phyloP scores from a whole-genome alignment of 345 rosid genomes.

The Boechera stricta region DNA sequence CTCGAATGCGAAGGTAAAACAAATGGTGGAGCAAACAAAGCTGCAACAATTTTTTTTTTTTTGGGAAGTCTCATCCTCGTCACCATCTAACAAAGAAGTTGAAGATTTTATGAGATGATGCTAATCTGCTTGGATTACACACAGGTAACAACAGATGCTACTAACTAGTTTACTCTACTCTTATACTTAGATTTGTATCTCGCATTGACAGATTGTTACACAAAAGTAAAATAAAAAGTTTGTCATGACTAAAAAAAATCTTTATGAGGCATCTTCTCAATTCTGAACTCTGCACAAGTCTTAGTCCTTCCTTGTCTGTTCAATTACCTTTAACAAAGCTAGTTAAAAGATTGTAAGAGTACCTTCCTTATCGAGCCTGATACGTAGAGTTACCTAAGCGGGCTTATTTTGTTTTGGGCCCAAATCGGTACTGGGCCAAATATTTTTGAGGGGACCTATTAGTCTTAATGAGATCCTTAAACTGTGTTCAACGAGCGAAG shows the following conservation, averaged over 20 bases:
- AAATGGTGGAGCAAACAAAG: neutral
- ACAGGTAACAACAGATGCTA: slow-evolving; percentile 45
- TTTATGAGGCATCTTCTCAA: neutral
- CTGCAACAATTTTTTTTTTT: neutral
- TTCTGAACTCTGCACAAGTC: neutral
- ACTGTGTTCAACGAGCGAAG: neutral
- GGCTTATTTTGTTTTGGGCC: neutral
- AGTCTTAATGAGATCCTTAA: neutral
- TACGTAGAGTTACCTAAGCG: neutral
- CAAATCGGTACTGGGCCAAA: neutral
- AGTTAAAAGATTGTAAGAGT: neutral
- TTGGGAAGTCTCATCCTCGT: slow-evolving; percentile 33
- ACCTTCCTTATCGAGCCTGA: neutral
- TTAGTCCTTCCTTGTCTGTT: neutral
- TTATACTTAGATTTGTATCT: slow-evolving; percentile 35
- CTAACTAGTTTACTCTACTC: slow-evolving; percentile 40
- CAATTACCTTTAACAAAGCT: neutral
- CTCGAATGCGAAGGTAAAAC: slow-evolving; percentile 49
- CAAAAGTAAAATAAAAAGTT: neutral
- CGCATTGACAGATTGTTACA: slow-evolving; percentile 30
- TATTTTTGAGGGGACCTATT: neutral
- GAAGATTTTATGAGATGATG: slow-evolving; percentile 31
- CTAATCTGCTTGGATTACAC: slow-evolving; percentile 25
- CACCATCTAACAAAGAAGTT: slow-evolving; percentile 36
- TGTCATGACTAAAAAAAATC: neutral